Percentiles rank a stretch among this genome's conserved stretches.
phyloP scores from a whole-genome alignment of 176 grass and related monocot species.

The Hordeum vulgare region MorexV3_pseudomolecules_assembly NC_058523.1:540599491-540599990 shows the following conservation, averaged over 20 bases:
- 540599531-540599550: too few relatives aligned
- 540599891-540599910: too few relatives aligned
- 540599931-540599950: too few relatives aligned
- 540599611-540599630: background rate
- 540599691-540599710: background rate
- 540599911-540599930: too few relatives aligned
- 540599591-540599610: conserved; percentile 17
- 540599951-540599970: too few relatives aligned
- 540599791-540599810: background rate
- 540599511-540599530: background rate
- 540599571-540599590: background rate
- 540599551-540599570: background rate
- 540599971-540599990: too few relatives aligned
- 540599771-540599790: background rate
- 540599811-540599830: background rate
- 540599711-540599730: background rate
- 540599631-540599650: background rate
- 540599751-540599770: background rate
- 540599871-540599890: too few relatives aligned
- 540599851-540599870: too few relatives aligned
- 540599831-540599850: too few relatives aligned
- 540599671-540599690: background rate
- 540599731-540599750: background rate
- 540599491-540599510: background rate
- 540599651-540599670: background rate